Evolutionary conservation across 768 basidiomycete genomes (phyloP), one percentile per base, ranked within the genome.

Genomic region (Lactarius deliciosus): DNA sequence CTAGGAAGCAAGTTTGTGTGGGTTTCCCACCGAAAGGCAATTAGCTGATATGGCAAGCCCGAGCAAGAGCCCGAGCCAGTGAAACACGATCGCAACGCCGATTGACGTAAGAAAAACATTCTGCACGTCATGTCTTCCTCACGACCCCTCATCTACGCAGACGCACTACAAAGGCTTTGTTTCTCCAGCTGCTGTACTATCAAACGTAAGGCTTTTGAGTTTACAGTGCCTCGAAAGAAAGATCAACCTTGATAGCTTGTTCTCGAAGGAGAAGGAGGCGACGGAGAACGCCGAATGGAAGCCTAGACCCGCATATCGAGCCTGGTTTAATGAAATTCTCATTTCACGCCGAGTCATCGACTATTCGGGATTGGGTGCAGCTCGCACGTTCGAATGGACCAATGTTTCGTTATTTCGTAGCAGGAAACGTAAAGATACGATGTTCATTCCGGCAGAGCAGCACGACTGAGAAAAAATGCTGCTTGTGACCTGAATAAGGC

Each of bases 391-490:
- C 13, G 50, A 25, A 15, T 5, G 5, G 13, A 28, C 22, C 43
- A 25, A 50, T 22, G 22, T 50, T 47, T 50, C 47, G 47, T 50
- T 50, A 50, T 22, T 22, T 22, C 43, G 20, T 45, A 45, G 54
- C 54, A 13, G 20, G n/a, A 15, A 11, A 64, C 64, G 64, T 59
- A 59, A 53, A 64, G 36, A 64, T 59, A 20, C 6, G 30, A 28
- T 22, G 13, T 13, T 15, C 11, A 53, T 53, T 53, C 50, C 50
- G 50, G 50, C 50, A 53, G 22, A 28, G 25, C 25, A 53, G 50
- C 47, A 30, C 64, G 16, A 54, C 59, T 56, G 59, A 38, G 53
- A 25, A 63, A 63, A 41, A 41, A 20, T 10, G 28, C 18, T n/a
- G n/a, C 34, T 45, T 57, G n/a, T 57, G 41, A 47, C 38, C n/a